Evolutionary conservation across 2,329 filamentous ascomycete species (phyloP), one percentile per base, ranked within the genome.

Genomic region (Colletotrichum costaricense): DNA sequence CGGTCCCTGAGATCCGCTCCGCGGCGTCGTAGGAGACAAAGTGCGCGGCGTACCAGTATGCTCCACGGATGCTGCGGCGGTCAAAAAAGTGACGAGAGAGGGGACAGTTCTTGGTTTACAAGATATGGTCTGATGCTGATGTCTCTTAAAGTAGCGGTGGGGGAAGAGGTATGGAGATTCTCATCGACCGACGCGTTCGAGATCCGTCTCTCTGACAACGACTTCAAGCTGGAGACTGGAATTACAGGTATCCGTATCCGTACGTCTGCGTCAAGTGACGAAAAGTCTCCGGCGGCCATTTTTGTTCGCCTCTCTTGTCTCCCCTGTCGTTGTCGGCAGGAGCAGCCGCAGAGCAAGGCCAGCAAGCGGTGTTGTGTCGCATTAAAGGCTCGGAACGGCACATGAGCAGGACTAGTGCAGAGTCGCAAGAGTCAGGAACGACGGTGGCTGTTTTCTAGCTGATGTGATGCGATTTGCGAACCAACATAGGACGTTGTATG

Each of bases 1-100:
- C 62, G 67, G 67, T 73, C 67, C 67, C 71, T 71, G 56, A 62
- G 67, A 66, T 66, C 71, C 71, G 67, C 42, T 22, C 38, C 16
- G 42, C 19, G 19, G 16, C 16, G 19, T 49, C 42, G 19, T 19
- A 49, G 42, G 19, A 49, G 42, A 49, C 57, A 57, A 71, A 49
- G 59, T 49, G 56, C 70, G 67, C 56, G 49, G n/a, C 22, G 59
- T 65, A 54, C 54, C 54, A 42, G 38, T 42, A 19, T 19, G 38
- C 38, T 38, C 42, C n/a, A 52, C 55, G 49, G 62, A 55, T 33
- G 28, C 22, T n/a, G 26, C 60, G 46, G 57, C 46, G 60, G 60
- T 12, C 30, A 30, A 5, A 52, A 14, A 38, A 7, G 24, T 35
- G 42, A 24, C 28, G 26, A 12, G 38, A 30, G 69, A 67, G 56